phyloP scores from a whole-genome alignment of 2,329 filamentous ascomycete species.

The Malbranchea cinnamomea region DNA sequence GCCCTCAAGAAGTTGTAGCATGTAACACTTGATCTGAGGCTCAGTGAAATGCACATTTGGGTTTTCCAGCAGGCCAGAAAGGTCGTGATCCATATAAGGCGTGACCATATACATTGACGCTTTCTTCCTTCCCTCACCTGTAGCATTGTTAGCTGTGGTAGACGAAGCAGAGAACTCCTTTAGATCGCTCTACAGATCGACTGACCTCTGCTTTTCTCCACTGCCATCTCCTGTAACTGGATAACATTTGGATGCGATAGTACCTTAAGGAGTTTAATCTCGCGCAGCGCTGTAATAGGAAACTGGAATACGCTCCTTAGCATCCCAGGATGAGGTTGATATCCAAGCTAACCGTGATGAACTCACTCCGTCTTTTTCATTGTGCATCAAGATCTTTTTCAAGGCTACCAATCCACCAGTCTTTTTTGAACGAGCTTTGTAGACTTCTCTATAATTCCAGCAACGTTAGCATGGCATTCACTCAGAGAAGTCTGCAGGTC shows the following conservation, averaged over 20 bases:
- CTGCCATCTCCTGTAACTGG: constrained; percentile 84
- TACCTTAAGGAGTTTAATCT: constrained; percentile 94
- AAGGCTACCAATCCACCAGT: constrained; percentile 66
- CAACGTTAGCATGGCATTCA: not conserved
- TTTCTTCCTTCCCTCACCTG: constrained; percentile 61
- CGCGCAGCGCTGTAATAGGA: constrained; percentile 91
- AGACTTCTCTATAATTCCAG: constrained; percentile 52
- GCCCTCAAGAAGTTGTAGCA: constrained; percentile 83
- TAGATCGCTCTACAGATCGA: not conserved
- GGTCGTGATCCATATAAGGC: constrained; percentile 96
- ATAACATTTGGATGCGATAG: constrained; percentile 84
- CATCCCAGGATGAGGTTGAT: not conserved
- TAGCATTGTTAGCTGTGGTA: no score
- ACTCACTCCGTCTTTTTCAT: constrained; percentile 86
- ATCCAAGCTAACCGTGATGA: constrained; percentile 1
- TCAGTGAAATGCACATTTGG: constrained; percentile 75
- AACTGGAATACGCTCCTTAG: constrained; percentile 39
- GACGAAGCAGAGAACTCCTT: constrained; percentile 12
- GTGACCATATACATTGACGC: constrained; percentile 95
- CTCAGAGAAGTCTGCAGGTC: constrained; percentile 9
- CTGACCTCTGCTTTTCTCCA: constrained; percentile 54
- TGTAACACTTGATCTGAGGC: constrained; percentile 93
- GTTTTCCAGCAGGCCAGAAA: constrained; percentile 94
- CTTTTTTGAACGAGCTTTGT: constrained; percentile 67
- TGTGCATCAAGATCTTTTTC: constrained; percentile 99